phyloP scores from a whole-genome alignment of 352 stramenopile species.

The Phytophthora sojae region DNA sequence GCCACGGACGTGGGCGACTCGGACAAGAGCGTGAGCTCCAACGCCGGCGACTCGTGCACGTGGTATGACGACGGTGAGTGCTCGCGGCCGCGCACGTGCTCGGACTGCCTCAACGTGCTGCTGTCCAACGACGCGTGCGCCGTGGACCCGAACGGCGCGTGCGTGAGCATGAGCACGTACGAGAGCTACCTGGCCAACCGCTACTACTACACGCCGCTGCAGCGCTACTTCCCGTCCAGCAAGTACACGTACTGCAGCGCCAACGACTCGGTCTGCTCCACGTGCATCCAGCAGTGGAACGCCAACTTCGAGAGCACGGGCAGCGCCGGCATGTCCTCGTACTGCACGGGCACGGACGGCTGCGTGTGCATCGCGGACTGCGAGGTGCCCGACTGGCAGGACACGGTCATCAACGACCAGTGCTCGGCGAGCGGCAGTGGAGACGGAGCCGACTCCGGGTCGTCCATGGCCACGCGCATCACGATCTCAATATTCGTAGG shows the following conservation, averaged over 20 bases:
- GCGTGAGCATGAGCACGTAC: conserved; percentile 47
- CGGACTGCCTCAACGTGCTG: conserved; percentile 43
- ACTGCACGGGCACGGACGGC: conserved; percentile 42
- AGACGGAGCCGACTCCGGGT: neutral
- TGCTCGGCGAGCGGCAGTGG: conserved; percentile 21
- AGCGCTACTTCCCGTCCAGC: conserved; percentile 51
- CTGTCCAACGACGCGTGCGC: conserved; percentile 36
- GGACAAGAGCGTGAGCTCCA: conserved; percentile 32
- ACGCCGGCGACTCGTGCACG: conserved; percentile 41
- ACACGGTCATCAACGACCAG: conserved; percentile 36
- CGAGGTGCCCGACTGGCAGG: conserved; percentile 37
- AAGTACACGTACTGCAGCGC: conserved; percentile 52
- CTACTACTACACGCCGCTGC: conserved; percentile 55
- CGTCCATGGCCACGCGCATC: conserved; percentile 36
- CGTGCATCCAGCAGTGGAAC: conserved; percentile 42
- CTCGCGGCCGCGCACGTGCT: conserved; percentile 31
- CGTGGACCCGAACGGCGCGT: conserved; percentile 42
- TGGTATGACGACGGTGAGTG: conserved; percentile 42
- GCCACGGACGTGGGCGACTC: conserved; percentile 2
- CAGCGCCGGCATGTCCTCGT: conserved; percentile 29
- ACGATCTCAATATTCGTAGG: conserved; percentile 39
- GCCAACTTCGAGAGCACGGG: conserved; percentile 34
- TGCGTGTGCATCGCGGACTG: conserved; percentile 56
- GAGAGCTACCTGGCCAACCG: conserved; percentile 42
- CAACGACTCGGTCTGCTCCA: conserved; percentile 44